Evolutionary conservation across 331 rosid genomes (phyloP).

Genomic region (Spiraea crenata): DNA sequence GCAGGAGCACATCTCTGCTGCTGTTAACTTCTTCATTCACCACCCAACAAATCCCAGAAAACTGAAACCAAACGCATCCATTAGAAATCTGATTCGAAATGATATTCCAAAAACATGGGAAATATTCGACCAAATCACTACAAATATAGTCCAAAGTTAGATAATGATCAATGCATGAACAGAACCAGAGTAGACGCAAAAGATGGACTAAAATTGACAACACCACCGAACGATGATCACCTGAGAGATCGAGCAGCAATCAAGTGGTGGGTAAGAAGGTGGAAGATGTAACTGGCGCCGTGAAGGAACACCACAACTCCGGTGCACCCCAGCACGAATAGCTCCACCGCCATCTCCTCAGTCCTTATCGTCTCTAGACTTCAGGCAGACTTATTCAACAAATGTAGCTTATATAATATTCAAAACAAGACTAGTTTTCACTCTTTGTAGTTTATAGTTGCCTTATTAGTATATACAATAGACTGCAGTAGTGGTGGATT

Average conservation of each 20-base stretch:
- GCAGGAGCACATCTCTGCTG: neutral
- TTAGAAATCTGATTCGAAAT: neutral
- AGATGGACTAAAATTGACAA: too few species aligned
- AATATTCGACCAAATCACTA: neutral
- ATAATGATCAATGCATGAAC: neutral
- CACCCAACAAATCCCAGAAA: slow-evolving; percentile 44
- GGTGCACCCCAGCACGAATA: slow-evolving; percentile 39
- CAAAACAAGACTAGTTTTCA: too few species aligned
- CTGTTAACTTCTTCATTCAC: slow-evolving; percentile 15
- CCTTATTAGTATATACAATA: too few species aligned
- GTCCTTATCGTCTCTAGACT: too few species aligned
- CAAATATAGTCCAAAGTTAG: neutral
- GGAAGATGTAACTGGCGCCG: slow-evolving; percentile 42
- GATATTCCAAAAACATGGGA: too few species aligned
- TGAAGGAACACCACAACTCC: slow-evolving; percentile 43
- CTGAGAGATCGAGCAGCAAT: slow-evolving; percentile 42
- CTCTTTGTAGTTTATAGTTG: too few species aligned
- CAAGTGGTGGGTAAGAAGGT: slow-evolving; percentile 25
- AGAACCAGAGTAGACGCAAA: neutral
- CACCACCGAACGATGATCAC: neutral
- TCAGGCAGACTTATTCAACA: too few species aligned
- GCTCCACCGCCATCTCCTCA: slow-evolving; percentile 33
- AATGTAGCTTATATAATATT: too few species aligned
- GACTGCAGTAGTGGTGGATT: too few species aligned
- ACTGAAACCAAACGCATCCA: slow-evolving; percentile 17